These are phyloP conservation scores for Huiozyma naganishii DNA, from an alignment of 805 yeast species.

Conservation along the genomic window DNA sequence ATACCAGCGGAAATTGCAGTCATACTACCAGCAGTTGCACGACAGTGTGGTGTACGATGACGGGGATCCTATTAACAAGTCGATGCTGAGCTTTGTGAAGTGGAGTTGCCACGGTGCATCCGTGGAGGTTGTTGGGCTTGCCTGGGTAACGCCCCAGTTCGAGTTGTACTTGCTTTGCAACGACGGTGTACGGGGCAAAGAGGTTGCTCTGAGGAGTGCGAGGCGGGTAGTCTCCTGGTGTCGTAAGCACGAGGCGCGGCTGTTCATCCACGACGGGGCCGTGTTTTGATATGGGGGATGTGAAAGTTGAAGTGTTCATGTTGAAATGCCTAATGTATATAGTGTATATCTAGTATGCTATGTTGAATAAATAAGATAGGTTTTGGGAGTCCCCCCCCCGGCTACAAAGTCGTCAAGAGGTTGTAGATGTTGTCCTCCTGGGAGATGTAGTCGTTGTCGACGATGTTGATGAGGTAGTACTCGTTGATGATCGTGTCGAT, in stretches of 20 bases:
- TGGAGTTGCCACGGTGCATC: slow-evolving; percentile 27
- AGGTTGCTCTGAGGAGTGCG: slow-evolving; percentile 49
- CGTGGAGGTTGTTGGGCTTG: slow-evolving; percentile 31
- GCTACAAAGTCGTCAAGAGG: slow-evolving; percentile 29
- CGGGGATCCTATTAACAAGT: slow-evolving; percentile 24
- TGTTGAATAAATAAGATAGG: slow-evolving; percentile 5
- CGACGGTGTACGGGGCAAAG: slow-evolving; percentile 46
- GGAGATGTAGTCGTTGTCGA: slow-evolving; percentile 71
- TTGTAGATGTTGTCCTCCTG: slow-evolving; percentile 44
- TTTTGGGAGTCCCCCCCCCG: too few species aligned
- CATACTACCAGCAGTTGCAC: slow-evolving; percentile 20
- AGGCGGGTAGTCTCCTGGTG: slow-evolving; percentile 68
- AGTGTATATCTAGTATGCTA: slow-evolving; percentile 4
- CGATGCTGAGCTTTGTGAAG: slow-evolving; percentile 37
- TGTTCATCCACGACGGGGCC: slow-evolving; percentile 70
- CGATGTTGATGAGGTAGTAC: slow-evolving; percentile 75
- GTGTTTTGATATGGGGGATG: slow-evolving; percentile 37
- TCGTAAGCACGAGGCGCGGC: slow-evolving; percentile 51
- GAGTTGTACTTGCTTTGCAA: slow-evolving; percentile 47
- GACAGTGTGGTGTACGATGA: slow-evolving; percentile 18
- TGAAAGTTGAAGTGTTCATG: slow-evolving; percentile 5
- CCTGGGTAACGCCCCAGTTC: slow-evolving; percentile 48
- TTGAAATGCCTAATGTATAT: slow-evolving; percentile 6
- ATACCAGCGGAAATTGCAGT: slow-evolving; percentile 18
- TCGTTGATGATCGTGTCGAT: slow-evolving; percentile 32